Evolutionary conservation across 2,329 filamentous ascomycete genomes (phyloP).

Genomic region (Fusarium decemcellulare): DNA sequence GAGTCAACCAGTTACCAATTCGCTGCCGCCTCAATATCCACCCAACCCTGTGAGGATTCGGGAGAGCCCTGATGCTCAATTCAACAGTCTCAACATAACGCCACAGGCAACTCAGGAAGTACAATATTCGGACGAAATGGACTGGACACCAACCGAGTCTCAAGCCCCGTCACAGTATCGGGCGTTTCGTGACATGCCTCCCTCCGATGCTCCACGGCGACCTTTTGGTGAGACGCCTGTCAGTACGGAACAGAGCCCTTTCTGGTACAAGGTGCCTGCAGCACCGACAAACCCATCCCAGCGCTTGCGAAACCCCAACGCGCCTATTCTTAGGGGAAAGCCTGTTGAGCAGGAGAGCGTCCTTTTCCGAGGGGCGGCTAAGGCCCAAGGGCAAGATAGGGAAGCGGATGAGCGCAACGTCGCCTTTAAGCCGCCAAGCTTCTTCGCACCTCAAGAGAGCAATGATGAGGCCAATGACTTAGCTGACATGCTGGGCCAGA

Average conservation of each 20-base stretch:
- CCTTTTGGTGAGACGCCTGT: slow-evolving; percentile 63
- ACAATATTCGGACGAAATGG: slow-evolving; percentile 74
- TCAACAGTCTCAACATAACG: slow-evolving; percentile 38
- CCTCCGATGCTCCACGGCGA: slow-evolving; percentile 56
- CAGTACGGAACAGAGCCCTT: slow-evolving; percentile 65
- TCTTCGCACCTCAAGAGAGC: slow-evolving; percentile 65
- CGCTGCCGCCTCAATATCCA: slow-evolving; percentile 35
- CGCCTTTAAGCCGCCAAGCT: slow-evolving; percentile 72
- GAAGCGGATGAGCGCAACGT: slow-evolving; percentile 44
- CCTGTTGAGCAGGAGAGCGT: slow-evolving; percentile 62
- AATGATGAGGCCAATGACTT: slow-evolving; percentile 60
- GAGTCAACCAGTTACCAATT: slow-evolving; percentile 30
- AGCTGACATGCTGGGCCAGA: slow-evolving; percentile 60
- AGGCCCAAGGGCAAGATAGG: slow-evolving; percentile 15
- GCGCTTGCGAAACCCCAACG: slow-evolving; percentile 71
- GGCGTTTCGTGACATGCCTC: slow-evolving; percentile 65
- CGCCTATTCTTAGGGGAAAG: slow-evolving; percentile 65
- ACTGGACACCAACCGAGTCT: slow-evolving; percentile 77
- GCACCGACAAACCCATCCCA: slow-evolving; percentile 78
- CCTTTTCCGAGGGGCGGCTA: slow-evolving; percentile 62
- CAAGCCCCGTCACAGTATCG: slow-evolving; percentile 58
- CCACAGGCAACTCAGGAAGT: slow-evolving; percentile 35
- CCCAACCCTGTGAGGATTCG: slow-evolving; percentile 25
- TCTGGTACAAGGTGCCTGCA: slow-evolving; percentile 79
- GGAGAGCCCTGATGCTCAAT: slow-evolving; percentile 18